Evolutionary conservation across 768 basidiomycete genomes (phyloP).

Genomic region (Auriscalpium microsporum): DNA sequence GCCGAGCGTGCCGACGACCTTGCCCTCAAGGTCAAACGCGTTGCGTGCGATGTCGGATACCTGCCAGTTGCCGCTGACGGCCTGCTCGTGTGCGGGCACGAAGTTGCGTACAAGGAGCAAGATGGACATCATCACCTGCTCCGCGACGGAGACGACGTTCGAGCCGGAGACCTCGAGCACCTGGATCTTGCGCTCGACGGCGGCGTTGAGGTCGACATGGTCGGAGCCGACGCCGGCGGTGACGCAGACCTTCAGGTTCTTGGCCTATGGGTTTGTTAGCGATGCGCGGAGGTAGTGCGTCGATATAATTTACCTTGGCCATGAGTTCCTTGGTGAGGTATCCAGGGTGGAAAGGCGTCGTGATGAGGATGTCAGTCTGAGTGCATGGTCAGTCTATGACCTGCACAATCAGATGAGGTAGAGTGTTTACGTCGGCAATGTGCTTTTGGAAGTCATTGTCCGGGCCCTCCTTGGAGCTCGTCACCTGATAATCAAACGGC

Average conservation of each 20-base stretch:
- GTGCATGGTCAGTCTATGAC: not conserved
- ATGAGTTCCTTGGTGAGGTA: slow-evolving; percentile 21
- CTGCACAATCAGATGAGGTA: not conserved
- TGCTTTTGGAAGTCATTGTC: slow-evolving; percentile 42
- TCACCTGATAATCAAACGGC: slow-evolving; percentile 37
- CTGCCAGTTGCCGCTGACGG: slow-evolving; percentile 32
- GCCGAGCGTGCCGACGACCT: not conserved
- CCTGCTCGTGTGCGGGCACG: slow-evolving; percentile 29
- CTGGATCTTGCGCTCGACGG: slow-evolving; percentile 34
- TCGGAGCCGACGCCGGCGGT: slow-evolving; percentile 43
- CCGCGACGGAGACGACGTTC: slow-evolving; percentile 38
- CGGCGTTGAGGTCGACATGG: not conserved
- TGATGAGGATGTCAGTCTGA: slow-evolving; percentile 14
- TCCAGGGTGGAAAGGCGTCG: slow-evolving; percentile 23
- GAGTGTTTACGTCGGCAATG: slow-evolving; percentile 54
- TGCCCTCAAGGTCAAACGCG: slow-evolving; percentile 18
- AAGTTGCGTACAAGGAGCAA: slow-evolving; percentile 38
- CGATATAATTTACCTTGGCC: slow-evolving; percentile 5
- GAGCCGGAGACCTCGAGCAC: slow-evolving; percentile 47
- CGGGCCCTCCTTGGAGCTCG: slow-evolving; percentile 75
- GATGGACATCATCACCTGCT: slow-evolving; percentile 34
- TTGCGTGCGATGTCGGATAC: slow-evolving; percentile 31
- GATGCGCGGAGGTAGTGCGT: not conserved
- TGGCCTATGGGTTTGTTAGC: slow-evolving; percentile 37
- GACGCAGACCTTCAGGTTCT: slow-evolving; percentile 74